These are phyloP conservation scores for Penicillium coffeae DNA, from an alignment of 495 filamentous ascomycete species.

Conservation along the genomic window DNA sequence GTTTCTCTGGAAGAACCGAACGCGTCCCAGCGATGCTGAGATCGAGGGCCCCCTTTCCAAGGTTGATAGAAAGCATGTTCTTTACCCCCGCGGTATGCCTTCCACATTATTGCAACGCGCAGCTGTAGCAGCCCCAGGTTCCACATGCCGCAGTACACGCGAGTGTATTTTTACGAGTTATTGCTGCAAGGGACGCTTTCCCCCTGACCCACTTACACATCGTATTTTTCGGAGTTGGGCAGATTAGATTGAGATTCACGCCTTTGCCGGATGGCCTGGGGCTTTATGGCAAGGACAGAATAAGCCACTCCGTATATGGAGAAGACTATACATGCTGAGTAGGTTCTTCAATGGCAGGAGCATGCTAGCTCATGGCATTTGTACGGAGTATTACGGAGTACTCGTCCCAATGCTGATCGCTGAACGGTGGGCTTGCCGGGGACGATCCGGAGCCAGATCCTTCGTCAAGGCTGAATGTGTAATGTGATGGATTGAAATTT, in stretches of 20 bases:
- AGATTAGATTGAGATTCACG: no score
- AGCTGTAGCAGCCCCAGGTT: constrained; percentile 25
- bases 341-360: no score
- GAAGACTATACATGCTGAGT: no score
- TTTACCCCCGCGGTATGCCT: no score
- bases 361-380: no score
- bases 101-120: no score
- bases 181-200: not conserved
- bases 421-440: constrained; percentile 15
- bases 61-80: not conserved
- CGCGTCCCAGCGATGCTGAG: not conserved
- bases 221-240: not conserved
- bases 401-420: not conserved
- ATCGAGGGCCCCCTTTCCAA: not conserved
- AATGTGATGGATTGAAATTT: not conserved
- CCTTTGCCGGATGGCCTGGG: not conserved
- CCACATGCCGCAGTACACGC: constrained; percentile 9
- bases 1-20: not conserved
- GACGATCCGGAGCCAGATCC: constrained; percentile 33
- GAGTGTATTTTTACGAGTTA: constrained; percentile 8
- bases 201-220: not conserved
- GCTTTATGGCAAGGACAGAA: no score
- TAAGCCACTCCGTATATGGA: no score
- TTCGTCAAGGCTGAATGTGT: constrained; percentile 6
- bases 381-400: no score